Percentiles rank a stretch among this genome's conserved stretches.
phyloP scores from a whole-genome alignment of 495 filamentous ascomycete species.

The Penicillium roqueforti region DNA sequence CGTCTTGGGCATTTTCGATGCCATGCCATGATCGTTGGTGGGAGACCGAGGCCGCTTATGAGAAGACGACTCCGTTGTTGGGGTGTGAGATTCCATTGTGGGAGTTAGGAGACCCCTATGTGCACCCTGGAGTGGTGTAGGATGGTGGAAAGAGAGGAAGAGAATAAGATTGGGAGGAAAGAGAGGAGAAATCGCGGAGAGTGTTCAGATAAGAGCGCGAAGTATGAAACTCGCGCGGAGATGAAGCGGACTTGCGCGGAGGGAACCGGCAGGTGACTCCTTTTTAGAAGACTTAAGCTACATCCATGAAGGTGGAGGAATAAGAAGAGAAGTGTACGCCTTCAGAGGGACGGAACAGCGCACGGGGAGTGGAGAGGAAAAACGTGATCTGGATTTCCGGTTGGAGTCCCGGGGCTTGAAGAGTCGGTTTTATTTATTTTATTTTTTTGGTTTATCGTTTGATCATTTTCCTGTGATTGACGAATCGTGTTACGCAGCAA shows the following conservation, averaged over 20 bases:
- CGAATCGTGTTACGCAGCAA: not conserved
- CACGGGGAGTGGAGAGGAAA: conserved; percentile 13
- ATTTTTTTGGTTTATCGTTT: not conserved
- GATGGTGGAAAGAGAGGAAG: not conserved
- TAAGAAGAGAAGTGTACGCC: conserved; percentile 3
- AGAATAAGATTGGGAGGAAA: not conserved
- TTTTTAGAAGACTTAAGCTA: not conserved
- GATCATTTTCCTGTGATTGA: not conserved
- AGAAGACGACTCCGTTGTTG: conserved; percentile 38
- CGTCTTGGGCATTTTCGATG: conserved; percentile 53
- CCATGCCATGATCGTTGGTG: conserved; percentile 43
- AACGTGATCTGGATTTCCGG: conserved; percentile 5
- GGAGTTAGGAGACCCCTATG: conserved; percentile 8
- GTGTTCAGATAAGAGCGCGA: conserved; percentile 8
- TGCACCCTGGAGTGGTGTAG: not conserved
- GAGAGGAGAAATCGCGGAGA: not conserved
- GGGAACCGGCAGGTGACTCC: conserved; percentile 6
- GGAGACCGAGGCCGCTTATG: conserved; percentile 60
- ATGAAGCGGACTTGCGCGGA: conserved; percentile 14
- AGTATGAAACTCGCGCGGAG: conserved; percentile 12
- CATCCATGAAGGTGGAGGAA: conserved; percentile 13
- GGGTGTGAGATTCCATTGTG: conserved; percentile 39
- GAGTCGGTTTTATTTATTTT: not conserved
- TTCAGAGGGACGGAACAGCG: conserved; percentile 9
- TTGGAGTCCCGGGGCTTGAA: conserved; percentile 1